phyloP scores from a whole-genome alignment of 2,329 filamentous ascomycete species.

The Fusarium chaquense region DNA sequence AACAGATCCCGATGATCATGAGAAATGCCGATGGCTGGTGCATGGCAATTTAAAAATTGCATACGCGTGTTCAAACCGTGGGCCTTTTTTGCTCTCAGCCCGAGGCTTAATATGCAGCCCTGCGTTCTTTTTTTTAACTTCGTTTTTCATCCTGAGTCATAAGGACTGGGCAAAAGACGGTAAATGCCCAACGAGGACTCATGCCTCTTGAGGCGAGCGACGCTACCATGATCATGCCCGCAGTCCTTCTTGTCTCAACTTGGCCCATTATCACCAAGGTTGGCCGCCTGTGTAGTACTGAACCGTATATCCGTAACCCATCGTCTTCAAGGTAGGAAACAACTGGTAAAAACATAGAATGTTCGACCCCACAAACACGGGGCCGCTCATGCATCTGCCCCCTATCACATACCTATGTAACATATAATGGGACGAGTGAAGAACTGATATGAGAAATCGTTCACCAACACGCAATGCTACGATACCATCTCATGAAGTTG shows the following conservation, averaged over 20 bases:
- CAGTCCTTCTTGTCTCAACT: slow-evolving; percentile 1
- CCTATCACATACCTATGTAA: background rate
- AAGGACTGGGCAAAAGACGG: slow-evolving; percentile 12
- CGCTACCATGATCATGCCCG: background rate
- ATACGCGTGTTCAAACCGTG: slow-evolving; percentile 9
- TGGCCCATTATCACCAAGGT: background rate
- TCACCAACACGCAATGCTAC: background rate
- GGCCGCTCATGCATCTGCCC: slow-evolving; percentile 14
- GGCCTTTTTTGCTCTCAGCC: background rate
- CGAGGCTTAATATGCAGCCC: slow-evolving; percentile 9
- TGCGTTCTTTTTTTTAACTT: slow-evolving; percentile 12
- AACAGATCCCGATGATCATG: slow-evolving; percentile 24
- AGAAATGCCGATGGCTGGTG: slow-evolving; percentile 10
- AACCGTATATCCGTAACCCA: background rate
- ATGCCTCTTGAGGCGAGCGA: background rate
- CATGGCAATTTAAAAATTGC: slow-evolving; percentile 19
- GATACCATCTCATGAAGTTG: background rate
- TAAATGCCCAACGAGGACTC: slow-evolving; percentile 4
- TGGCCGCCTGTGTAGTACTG: background rate
- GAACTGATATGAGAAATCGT: background rate
- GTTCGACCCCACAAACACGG: background rate
- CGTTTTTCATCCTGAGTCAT: background rate
- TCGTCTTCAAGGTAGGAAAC: background rate
- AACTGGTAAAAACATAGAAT: background rate
- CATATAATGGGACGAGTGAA: background rate